Percentiles rank a stretch among this genome's conserved stretches.
These are phyloP conservation scores for Gracilaria caudata DNA, from an alignment of 23 red algal species.

Conservation along the genomic window DNA sequence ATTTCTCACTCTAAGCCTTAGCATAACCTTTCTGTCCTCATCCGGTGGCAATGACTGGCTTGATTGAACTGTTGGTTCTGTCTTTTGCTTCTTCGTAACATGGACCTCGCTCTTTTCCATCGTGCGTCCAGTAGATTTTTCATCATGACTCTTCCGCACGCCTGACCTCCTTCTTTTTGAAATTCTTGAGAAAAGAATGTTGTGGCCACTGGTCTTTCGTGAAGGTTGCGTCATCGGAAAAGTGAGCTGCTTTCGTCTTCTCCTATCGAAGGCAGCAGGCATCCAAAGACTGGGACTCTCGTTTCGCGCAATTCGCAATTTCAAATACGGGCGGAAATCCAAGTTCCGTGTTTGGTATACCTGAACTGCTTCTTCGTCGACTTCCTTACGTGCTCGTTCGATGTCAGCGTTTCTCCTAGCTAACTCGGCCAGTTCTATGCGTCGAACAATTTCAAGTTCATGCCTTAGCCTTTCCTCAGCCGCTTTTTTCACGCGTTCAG, in stretches of 20 bases:
- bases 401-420: conserved; percentile 42
- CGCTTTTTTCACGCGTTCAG: conserved; percentile 19
- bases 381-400: conserved; percentile 34
- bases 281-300: conserved; percentile 55
- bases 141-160: conserved; percentile 5
- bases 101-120: neutral
- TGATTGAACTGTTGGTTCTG: neutral
- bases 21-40: neutral
- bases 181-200: conserved; percentile 5
- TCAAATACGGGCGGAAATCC: conserved; percentile 64
- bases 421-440: conserved; percentile 21
- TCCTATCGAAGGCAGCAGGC: conserved; percentile 54
- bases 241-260: conserved; percentile 50
- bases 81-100: conserved; percentile 28
- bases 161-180: conserved; percentile 13
- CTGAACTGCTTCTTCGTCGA: conserved; percentile 29
- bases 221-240: conserved; percentile 61
- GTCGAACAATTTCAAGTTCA: conserved; percentile 32
- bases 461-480: conserved; percentile 27
- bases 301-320: conserved; percentile 32
- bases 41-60: neutral
- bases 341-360: conserved; percentile 37
- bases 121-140: neutral
- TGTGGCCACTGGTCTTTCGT: conserved; percentile 18
- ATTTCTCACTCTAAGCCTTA: neutral